Conservation (phyloP, 768 basidiomycete genomes). For the Daedaleopsis sinensis region DNA sequence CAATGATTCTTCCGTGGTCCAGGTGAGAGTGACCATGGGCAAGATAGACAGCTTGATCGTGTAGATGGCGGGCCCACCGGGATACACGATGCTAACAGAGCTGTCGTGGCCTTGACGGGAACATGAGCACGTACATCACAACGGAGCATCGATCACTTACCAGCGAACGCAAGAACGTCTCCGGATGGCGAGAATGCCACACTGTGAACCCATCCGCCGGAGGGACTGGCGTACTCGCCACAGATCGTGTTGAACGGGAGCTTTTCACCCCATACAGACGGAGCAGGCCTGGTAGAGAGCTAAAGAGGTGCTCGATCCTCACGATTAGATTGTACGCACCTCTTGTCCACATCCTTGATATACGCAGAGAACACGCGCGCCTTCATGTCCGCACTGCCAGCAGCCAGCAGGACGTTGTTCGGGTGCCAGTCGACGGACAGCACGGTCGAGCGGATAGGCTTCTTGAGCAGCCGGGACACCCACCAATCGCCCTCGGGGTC, state of each 20-base stretch:
- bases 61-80: conserved; percentile 71
- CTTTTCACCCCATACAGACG: conserved; percentile 97
- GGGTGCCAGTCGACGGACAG: conserved; percentile 97
- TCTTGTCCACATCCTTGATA: conserved; percentile 97
- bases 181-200: conserved; percentile 97
- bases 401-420: conserved; percentile 95
- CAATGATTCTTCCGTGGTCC: conserved; percentile 80
- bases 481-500: conserved; percentile 99
- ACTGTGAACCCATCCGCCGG: conserved; percentile 96
- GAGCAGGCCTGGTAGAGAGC: conserved; percentile 62
- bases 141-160: conserved; percentile 50
- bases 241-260: conserved; percentile 97
- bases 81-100: conserved; percentile 90
- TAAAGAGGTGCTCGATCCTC: conserved; percentile 4
- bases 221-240: conserved; percentile 86
- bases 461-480: conserved; percentile 96
- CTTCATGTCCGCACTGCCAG: conserved; percentile 98
- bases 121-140: not conserved
- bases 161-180: conserved; percentile 90
- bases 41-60: conserved; percentile 77
- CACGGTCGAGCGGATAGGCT: conserved; percentile 95
- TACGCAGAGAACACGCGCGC: conserved; percentile 97
- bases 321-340: conserved; percentile 46
- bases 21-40: conserved; percentile 83
- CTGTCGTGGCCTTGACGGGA: conserved; percentile 85